Conservation (phyloP, 2,329 filamentous ascomycete species). For the Xenoacremonium recifei region DNA sequence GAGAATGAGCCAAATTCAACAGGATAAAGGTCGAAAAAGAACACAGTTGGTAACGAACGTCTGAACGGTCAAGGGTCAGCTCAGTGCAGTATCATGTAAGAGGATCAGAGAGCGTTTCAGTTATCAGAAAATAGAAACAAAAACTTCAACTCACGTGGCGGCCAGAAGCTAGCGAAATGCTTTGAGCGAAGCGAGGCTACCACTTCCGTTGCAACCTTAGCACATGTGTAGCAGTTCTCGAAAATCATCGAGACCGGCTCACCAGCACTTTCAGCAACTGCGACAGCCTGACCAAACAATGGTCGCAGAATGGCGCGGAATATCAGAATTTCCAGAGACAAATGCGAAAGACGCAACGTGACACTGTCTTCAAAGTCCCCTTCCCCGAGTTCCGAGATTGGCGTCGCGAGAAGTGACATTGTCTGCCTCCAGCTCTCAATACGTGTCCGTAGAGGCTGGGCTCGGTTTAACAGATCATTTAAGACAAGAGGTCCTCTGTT, state of each 20-base stretch:
- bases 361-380: constrained; percentile 21
- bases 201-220: constrained; percentile 20
- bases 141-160: constrained; percentile 13
- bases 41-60: constrained; percentile 23
- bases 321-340: constrained; percentile 24
- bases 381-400: constrained; percentile 15
- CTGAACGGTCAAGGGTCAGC: constrained; percentile 8
- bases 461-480: constrained; percentile 15
- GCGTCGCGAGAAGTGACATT: constrained; percentile 20
- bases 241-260: not conserved
- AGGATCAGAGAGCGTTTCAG: not conserved
- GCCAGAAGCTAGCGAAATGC: constrained; percentile 25
- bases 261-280: not conserved
- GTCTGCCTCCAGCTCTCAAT: constrained; percentile 26
- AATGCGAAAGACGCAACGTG: constrained; percentile 20
- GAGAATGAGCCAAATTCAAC: constrained; percentile 21
- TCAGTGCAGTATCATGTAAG: too few species aligned
- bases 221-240: constrained; percentile 1
- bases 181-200: constrained; percentile 17
- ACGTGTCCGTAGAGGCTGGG: constrained; percentile 21
- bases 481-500: too few species aligned
- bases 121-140: not conserved
- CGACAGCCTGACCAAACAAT: not conserved
- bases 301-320: constrained; percentile 24
- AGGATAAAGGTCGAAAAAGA: constrained; percentile 24